Percentiles rank a stretch among this genome's conserved stretches.
phyloP scores from a whole-genome alignment of 2,329 filamentous ascomycete genomes.

The Colletotrichum siamense region DNA sequence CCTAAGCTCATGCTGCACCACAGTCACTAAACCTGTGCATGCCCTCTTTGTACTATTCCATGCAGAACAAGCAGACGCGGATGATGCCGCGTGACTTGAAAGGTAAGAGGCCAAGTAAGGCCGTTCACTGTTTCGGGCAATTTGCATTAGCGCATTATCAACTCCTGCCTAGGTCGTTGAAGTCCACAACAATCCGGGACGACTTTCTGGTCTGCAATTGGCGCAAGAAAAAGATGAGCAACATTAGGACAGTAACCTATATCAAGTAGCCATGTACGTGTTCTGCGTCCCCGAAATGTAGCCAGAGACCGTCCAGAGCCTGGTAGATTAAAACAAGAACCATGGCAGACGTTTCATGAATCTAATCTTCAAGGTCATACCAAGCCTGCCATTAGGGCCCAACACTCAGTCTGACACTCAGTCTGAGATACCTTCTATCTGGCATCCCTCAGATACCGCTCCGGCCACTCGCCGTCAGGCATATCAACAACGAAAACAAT shows the following conservation, averaged over 20 bases:
- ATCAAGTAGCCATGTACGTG: background rate
- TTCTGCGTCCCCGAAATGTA: background rate
- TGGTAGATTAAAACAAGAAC: accelerated
- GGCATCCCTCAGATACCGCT: too few species aligned
- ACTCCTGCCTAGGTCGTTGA: background rate
- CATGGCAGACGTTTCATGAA: background rate
- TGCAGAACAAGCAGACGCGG: background rate
- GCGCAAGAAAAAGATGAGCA: background rate
- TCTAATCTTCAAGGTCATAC: background rate
- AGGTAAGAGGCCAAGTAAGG: background rate
- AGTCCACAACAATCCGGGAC: background rate
- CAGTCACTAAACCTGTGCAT: accelerated
- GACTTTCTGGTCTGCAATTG: background rate
- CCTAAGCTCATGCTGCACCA: background rate
- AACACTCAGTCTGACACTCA: too few species aligned
- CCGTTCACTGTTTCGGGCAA: accelerated
- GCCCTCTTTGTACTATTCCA: background rate
- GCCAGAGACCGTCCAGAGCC: accelerated
- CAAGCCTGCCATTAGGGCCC: background rate
- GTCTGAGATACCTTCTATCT: background rate
- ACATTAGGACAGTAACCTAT: accelerated
- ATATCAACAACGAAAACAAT: background rate
- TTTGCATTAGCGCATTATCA: background rate
- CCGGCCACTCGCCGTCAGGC: background rate
- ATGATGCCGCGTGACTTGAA: background rate